Evolutionary conservation across 257 asterid species (phyloP).

Genomic region (Handroanthus guayacan): DNA sequence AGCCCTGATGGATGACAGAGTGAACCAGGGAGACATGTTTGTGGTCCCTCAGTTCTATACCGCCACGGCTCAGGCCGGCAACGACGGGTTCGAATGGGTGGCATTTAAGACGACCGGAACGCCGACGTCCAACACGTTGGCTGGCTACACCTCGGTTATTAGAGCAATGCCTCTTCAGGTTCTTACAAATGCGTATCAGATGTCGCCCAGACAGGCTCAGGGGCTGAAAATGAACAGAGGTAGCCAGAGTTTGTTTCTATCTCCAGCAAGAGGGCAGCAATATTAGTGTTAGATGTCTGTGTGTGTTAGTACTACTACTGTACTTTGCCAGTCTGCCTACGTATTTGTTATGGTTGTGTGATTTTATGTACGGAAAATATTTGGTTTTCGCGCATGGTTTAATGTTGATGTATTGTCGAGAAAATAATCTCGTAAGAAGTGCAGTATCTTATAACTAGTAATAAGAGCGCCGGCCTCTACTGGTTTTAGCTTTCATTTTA

Average conservation of each 20-base stretch:
- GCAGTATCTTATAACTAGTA: not conserved
- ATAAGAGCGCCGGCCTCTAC: conserved; percentile 25
- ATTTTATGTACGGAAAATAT: conserved; percentile 26
- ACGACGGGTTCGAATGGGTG: conserved; percentile 64
- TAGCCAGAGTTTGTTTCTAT: conserved; percentile 56
- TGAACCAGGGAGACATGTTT: conserved; percentile 63
- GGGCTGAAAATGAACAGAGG: conserved; percentile 66
- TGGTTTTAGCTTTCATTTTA: not conserved
- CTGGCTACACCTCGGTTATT: conserved; percentile 76
- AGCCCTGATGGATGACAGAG: conserved; percentile 65
- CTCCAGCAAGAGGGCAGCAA: conserved; percentile 40
- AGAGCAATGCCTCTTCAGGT: conserved; percentile 74
- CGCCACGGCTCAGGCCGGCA: conserved; percentile 53
- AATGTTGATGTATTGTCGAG: conserved; percentile 21
- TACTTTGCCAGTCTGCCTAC: too few species aligned
- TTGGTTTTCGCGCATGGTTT: conserved; percentile 29
- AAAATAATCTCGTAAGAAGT: conserved; percentile 14
- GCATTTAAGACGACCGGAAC: conserved; percentile 62
- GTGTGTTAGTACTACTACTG: not conserved
- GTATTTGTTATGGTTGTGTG: not conserved
- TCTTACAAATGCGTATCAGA: conserved; percentile 54
- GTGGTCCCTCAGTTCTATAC: conserved; percentile 75
- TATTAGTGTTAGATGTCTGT: conserved; percentile 24
- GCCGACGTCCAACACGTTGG: conserved; percentile 57
- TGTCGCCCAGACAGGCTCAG: conserved; percentile 63